phyloP scores from a whole-genome alignment of 345 rosid species.

The Melastoma malabathricum region DNA sequence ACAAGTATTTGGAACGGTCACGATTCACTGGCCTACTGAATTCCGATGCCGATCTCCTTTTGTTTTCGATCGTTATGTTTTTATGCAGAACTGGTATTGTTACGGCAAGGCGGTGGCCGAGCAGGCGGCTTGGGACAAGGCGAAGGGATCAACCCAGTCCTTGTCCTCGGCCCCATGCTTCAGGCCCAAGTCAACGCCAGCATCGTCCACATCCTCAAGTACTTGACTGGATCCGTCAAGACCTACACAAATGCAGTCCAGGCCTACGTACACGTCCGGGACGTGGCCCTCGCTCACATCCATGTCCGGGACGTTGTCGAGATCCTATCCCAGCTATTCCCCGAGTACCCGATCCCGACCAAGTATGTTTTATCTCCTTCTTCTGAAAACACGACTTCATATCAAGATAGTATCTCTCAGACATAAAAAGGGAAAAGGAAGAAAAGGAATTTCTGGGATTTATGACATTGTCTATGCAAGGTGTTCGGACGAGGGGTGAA shows the following conservation, averaged over 20 bases:
- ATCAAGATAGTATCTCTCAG: too few relatives aligned
- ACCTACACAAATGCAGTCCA: conserved; percentile 82
- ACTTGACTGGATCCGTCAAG: conserved; percentile 85
- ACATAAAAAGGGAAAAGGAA: too few relatives aligned
- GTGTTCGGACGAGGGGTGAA: conserved; percentile 61
- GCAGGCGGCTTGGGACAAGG: conserved; percentile 70
- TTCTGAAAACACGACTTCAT: too few relatives aligned
- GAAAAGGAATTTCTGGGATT: too few relatives aligned
- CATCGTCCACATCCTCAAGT: conserved; percentile 78
- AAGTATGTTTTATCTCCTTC: too few relatives aligned
- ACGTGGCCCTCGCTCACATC: conserved; percentile 81
- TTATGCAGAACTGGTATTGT: conserved; percentile 87
- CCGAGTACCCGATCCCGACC: conserved; percentile 82
- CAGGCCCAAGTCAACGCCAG: conserved; percentile 75
- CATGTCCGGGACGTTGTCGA: conserved; percentile 86
- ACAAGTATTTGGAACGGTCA: neutral
- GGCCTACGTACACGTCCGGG: conserved; percentile 81
- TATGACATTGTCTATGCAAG: too few relatives aligned
- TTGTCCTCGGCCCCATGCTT: conserved; percentile 77
- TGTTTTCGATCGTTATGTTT: too few relatives aligned
- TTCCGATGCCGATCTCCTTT: too few relatives aligned
- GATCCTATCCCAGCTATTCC: conserved; percentile 77
- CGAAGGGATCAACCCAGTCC: conserved; percentile 67
- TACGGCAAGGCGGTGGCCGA: conserved; percentile 90
- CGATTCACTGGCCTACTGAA: too few relatives aligned